Percentiles rank a stretch among this genome's conserved stretches.
Conservation (phyloP, 352 stramenopile genomes). For the Pythium oligandrum region DNA sequence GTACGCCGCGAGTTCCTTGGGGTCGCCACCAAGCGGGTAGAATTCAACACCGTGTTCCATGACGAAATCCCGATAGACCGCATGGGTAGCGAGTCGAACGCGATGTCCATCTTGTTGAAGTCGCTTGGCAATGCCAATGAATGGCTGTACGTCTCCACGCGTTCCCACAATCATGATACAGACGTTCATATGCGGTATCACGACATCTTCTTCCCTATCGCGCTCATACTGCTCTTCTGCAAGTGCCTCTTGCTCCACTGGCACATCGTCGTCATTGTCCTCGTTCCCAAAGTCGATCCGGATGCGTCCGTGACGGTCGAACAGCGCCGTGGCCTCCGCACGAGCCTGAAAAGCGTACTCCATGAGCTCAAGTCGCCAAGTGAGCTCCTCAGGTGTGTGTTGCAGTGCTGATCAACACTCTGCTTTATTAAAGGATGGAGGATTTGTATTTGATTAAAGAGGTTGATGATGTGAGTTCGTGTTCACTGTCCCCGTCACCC, state of each 20-base stretch:
- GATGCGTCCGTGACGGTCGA: conserved; percentile 45
- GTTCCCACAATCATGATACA: conserved; percentile 91
- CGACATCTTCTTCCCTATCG: no score
- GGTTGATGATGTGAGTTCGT: no score
- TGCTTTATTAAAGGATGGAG: no score
- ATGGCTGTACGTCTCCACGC: conserved; percentile 82
- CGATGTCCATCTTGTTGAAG: conserved; percentile 84
- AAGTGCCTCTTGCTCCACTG: conserved; percentile 23
- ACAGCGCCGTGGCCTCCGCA: conserved; percentile 35
- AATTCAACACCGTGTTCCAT: conserved; percentile 72
- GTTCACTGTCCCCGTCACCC: no score
- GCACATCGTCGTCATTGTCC: conserved; percentile 38
- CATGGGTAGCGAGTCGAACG: conserved; percentile 89
- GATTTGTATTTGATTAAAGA: no score
- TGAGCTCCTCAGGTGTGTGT: no score
- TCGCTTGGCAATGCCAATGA: conserved; percentile 82
- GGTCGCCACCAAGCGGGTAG: conserved; percentile 69
- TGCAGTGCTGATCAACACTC: no score
- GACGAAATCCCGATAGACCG: conserved; percentile 82
- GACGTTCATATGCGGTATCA: conserved; percentile 57
- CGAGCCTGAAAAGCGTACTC: no score
- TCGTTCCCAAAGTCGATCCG: conserved; percentile 42
- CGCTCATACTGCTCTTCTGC: no score
- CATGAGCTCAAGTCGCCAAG: no score
- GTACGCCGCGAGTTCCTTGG: conserved; percentile 80